These are phyloP conservation scores for Selaginella moellendorffii DNA, from an alignment of 75 land plant species.

Conservation along the genomic window DNA sequence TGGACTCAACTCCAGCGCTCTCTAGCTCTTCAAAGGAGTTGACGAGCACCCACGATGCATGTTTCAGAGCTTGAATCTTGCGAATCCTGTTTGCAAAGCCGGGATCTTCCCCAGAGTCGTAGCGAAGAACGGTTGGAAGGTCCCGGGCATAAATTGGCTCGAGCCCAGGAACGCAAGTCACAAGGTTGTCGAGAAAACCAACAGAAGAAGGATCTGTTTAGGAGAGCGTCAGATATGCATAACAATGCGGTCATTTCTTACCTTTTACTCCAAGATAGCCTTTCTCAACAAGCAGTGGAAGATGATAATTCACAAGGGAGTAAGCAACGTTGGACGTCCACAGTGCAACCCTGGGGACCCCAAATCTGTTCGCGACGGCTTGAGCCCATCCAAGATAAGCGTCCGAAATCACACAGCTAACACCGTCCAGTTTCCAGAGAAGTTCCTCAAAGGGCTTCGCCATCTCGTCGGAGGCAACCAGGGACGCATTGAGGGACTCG, in stretches of 20 bases:
- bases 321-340: neutral
- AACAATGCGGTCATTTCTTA: neutral
- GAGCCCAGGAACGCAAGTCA: neutral
- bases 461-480: neutral
- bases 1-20: neutral
- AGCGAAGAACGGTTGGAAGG: neutral
- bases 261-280: neutral
- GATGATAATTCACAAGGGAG: neutral
- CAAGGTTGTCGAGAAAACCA: neutral
- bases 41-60: neutral
- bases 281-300: neutral
- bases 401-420: neutral
- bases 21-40: neutral
- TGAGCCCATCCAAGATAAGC: conserved; percentile 3
- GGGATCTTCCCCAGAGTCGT: neutral
- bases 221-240: no score
- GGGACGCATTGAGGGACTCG: neutral
- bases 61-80: neutral
- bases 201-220: no score
- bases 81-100: neutral
- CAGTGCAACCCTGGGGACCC: conserved; percentile 1
- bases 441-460: neutral
- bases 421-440: neutral
- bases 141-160: neutral
- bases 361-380: neutral